A percentile compares a stretch with the other conserved stretches of the same genome.
phyloP scores from a whole-genome alignment of 2,329 filamentous ascomycete species.

The Colletotrichum filicis region DNA sequence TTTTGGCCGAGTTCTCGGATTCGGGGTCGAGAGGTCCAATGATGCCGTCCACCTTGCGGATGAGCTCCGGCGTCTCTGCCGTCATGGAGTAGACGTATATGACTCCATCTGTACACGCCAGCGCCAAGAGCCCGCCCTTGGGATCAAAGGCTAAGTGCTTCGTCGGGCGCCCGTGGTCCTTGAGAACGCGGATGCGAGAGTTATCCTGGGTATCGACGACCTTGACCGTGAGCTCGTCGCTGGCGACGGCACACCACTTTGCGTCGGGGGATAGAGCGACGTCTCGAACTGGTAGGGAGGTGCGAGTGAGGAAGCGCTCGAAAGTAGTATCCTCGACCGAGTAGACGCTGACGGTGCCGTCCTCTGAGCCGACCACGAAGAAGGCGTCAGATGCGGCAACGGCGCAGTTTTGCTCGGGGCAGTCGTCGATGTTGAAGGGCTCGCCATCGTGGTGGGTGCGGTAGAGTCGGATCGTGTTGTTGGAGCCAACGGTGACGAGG shows the following conservation, averaged over 20 bases:
- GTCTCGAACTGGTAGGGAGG: constrained; percentile 87
- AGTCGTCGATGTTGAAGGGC: constrained; percentile 91
- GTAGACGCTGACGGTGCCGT: constrained; percentile 96
- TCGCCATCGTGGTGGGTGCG: constrained; percentile 92
- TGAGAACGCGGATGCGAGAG: constrained; percentile 78
- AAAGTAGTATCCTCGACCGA: constrained; percentile 79
- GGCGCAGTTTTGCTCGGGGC: constrained; percentile 84
- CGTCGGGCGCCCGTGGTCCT: constrained; percentile 87
- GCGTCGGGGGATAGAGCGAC: constrained; percentile 83
- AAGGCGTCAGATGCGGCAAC: constrained; percentile 81
- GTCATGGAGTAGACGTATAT: constrained; percentile 90
- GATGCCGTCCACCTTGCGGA: constrained; percentile 86
- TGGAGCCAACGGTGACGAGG: constrained; percentile 90
- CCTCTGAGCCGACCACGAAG: constrained; percentile 91
- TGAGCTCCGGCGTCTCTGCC: constrained; percentile 80
- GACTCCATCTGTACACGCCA: constrained; percentile 89
- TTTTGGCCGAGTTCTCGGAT: constrained; percentile 77
- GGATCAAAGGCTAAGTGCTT: constrained; percentile 93
- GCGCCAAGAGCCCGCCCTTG: constrained; percentile 77
- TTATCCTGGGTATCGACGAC: constrained; percentile 86
- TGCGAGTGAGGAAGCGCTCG: constrained; percentile 84
- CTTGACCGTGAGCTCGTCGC: constrained; percentile 93
- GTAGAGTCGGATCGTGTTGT: constrained; percentile 94
- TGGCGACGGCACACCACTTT: constrained; percentile 94
- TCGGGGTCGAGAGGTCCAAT: constrained; percentile 84